Evolutionary conservation across 352 stramenopile species (phyloP), one percentile per base, ranked within the genome.

Genomic region (Phytophthora macrochlamydospora): DNA sequence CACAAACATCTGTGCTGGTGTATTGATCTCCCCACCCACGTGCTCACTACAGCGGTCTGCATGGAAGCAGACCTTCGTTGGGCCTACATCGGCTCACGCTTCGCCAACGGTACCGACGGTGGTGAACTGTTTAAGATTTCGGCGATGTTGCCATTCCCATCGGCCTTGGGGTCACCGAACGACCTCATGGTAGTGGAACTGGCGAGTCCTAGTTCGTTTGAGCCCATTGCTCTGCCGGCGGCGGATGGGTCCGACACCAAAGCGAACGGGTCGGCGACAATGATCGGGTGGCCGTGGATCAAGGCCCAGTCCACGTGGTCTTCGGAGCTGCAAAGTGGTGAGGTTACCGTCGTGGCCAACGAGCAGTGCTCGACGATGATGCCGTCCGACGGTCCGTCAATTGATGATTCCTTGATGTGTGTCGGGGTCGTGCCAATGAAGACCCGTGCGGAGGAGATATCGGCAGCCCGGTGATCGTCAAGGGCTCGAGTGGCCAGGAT

Each of bases 391-490:
- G 52, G 9, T 6, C 6, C 35, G 35, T 11, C 14, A 4, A 61
- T 73, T 30, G 58, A 65, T 5, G n/a, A 65, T 11, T 68, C 65
- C 13, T 85, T 81, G 68, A 38, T 89, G 14, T 89, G 79, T 43
- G 79, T 76, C 7, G 76, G 76, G 73, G 75, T 2, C 18, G 58
- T 31, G 29, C 43, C 24, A 68, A 62, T 33, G 51, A 74, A 32
- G 75, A 87, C 59, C 67, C 73, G 32, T 88, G 79, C 62, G 50
- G 78, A n/a, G 73, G 77, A 5, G 73, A 85, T 65, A 79, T 69
- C 14, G 79, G 79, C 6, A 76, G 78, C 2, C 79, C 75, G 14
- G 51, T 89, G 7, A 42, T 76, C 8, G 45, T 78, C 46, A 57
- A 46, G 13, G 24, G 13, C 29, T 49, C 43, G 7, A n/a, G 18